Base-by-base conservation (phyloP, 169 alveolate species). In the Amoebophrya sp. region DNA sequence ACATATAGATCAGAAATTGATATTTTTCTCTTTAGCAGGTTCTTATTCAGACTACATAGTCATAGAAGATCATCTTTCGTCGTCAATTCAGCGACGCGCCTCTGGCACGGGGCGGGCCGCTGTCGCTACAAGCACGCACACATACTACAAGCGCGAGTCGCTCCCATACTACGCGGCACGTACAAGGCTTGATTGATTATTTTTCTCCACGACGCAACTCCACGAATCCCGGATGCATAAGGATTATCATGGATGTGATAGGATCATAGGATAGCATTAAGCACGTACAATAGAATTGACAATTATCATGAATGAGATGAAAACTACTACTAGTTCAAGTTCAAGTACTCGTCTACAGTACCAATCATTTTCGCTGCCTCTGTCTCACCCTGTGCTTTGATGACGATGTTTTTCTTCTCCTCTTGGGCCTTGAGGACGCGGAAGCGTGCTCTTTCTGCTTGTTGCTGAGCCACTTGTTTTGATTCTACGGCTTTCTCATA, bases 381-480 rank as follows among this genome's bases (percentile, higher is more conserved):
- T 39, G 98, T 97, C 94, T 98, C 99, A 93, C 99, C 99, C 96
- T 98, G 97, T 33, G 99, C 99, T 94, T 96, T 98, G 93, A 98
- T 98, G 92, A 98, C 98, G 54, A 97, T 98, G 91, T 97, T 94
- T 94, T 97, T 98, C 95, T 98, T 98, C 94, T 97, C 99, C 94
- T 98, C 98, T 89, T 95, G 96, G 2, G 99, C 99, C 94, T 97
- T 95, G 93, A 96, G 96, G 78, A 98, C 99, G 38, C 97, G 93
- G 95, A 97, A 98, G 96, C 97, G 98, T 53, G 76, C 76, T 93
- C 98, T 95, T 95, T 98, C 99, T 14, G 99, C 99, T 91, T 98
- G 99, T 94, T 98, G 99, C 94, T 97, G 98, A 23, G 99, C 99
- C 29, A 98, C 99, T 95, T 98, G 99, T 95, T 98, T 98, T 41